Base-by-base conservation (phyloP, 2,329 filamentous ascomycete species). In the Fusarium setosum region DNA sequence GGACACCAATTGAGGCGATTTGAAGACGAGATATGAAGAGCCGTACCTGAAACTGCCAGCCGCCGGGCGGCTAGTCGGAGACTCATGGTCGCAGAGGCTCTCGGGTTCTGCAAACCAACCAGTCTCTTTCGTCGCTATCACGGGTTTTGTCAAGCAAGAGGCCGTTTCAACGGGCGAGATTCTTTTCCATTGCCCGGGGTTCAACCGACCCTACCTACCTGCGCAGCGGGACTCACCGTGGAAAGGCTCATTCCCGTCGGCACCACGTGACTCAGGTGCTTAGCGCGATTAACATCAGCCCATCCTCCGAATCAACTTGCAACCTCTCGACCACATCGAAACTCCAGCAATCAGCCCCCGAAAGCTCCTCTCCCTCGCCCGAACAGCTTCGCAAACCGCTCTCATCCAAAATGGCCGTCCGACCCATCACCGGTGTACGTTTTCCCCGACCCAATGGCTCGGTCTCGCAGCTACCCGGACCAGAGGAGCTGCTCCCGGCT, bases 51-150 rank as follows among this genome's bases (percentile, higher is more conserved):
- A 73, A 82, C 81, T 56, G 85, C 81, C 70, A 90, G 80, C 80
- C 86, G 86, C 81, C 87, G 81, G 72, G 88, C 82, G 69, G 89
- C 88, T 74, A 88, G 80, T 77, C 86, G 85, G 72, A 90, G 78
- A 79, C 83, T 92, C 90, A 93, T 93, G 74, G 68, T 73, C 45
- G 65, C 63, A 67, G 60, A 59, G 65, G 38, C 57, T 55, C 45
- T 67, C 47, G 50, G 49, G 50, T 32, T 63, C 59, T 64, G 62
- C 59, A 67, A 65, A 63, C 58, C 63, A 65, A 65, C 61, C 65
- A 59, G 54, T 68, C 55, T 67, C 65, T 35, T 54, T 26, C 53
- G 45, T 68, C 59, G 49, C 48, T 63, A 62, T 58, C 58, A 59
- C 56, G 26, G 45, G 48, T 61, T 53, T 55, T 62, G 48, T 68